A percentile compares a stretch with the other conserved stretches of the same genome.
These are phyloP conservation scores for Lentinula sp. DNA, from an alignment of 768 basidiomycete species.

Conservation along the genomic window DNA sequence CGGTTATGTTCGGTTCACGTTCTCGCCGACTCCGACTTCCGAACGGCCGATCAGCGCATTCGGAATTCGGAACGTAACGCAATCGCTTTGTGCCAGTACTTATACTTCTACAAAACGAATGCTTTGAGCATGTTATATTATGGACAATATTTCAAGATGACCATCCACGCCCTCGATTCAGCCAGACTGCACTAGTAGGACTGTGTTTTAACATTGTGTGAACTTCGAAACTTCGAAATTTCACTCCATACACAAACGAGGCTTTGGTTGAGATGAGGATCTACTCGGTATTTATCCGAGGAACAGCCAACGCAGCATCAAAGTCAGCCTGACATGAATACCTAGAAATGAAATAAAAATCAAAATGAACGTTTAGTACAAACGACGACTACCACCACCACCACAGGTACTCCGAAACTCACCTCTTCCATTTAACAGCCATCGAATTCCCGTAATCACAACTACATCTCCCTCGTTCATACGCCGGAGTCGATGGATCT, in stretches of 20 bases:
- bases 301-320: neutral
- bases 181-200: too few species aligned
- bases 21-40: neutral
- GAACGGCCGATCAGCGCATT: neutral
- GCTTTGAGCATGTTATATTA: too few species aligned
- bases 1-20: neutral
- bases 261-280: too few species aligned
- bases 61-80: too few species aligned
- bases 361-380: neutral
- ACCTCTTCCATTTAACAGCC: constrained; percentile 4
- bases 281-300: neutral
- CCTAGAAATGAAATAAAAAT: neutral
- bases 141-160: too few species aligned
- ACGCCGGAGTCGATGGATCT: neutral
- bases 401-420: neutral
- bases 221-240: too few species aligned
- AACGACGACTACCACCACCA: too few species aligned
- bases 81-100: too few species aligned
- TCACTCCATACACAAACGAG: too few species aligned
- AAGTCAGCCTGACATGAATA: constrained; percentile 4
- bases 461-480: neutral
- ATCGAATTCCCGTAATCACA: neutral
- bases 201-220: too few species aligned
- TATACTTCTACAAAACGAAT: too few species aligned
- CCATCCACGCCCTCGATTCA: too few species aligned